phyloP scores from a whole-genome alignment of 1,139 yeast genomes.

The Debaryomyces fabryi region DNA sequence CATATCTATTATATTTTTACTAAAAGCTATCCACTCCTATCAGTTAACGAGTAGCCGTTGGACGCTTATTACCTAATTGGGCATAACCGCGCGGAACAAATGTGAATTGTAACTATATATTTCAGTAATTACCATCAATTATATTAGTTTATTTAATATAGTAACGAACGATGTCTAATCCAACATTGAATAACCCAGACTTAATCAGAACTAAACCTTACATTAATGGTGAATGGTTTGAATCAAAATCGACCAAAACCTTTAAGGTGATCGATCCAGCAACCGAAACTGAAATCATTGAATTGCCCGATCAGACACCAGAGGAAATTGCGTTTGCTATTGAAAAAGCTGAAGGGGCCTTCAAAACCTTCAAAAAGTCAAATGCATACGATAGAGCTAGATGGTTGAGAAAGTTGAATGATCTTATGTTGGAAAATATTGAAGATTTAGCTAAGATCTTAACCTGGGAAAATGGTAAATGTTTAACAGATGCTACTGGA shows the following conservation, averaged over 20 bases:
- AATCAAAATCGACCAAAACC: conserved; percentile 50
- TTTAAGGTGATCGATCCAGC: conserved; percentile 82
- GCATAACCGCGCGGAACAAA: conserved; percentile 1
- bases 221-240: conserved; percentile 73
- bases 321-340: conserved; percentile 64
- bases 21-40: background rate
- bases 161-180: conserved; percentile 20
- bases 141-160: background rate
- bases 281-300: conserved; percentile 57
- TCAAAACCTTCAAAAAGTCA: conserved; percentile 57
- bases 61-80: background rate
- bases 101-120: background rate
- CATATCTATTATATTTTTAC: too few species aligned
- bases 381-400: conserved; percentile 67
- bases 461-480: conserved; percentile 49
- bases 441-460: conserved; percentile 47
- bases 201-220: conserved; percentile 61
- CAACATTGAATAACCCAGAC: conserved; percentile 52
- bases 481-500: conserved; percentile 43
- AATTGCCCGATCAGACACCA: conserved; percentile 58
- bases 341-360: conserved; percentile 60
- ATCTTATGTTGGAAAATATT: conserved; percentile 42
- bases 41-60: background rate
- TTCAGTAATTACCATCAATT: background rate
- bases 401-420: conserved; percentile 60